Evolutionary conservation across 495 filamentous ascomycete species (phyloP).

Genomic region (Penicillium simplicissimum): DNA sequence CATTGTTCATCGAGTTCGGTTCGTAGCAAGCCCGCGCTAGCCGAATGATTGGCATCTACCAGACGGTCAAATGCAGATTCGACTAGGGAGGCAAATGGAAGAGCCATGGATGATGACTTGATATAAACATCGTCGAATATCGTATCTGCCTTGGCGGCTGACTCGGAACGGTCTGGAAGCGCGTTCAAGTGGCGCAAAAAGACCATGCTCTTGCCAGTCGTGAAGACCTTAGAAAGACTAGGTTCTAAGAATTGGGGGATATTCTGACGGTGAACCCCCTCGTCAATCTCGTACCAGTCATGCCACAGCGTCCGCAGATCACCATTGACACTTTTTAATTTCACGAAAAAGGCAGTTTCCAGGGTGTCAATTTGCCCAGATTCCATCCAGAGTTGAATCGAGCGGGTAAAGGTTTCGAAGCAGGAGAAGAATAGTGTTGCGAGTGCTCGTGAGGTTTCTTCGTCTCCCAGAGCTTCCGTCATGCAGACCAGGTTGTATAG

Average conservation of each 20-base stretch:
- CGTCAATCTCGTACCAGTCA: conserved; percentile 66
- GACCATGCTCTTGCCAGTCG: conserved; percentile 82
- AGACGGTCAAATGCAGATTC: conserved; percentile 65
- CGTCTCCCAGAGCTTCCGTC: conserved; percentile 68
- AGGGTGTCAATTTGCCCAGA: conserved; percentile 64
- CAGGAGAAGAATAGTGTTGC: conserved; percentile 76
- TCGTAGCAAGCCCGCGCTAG: conserved; percentile 64
- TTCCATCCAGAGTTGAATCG: conserved; percentile 84
- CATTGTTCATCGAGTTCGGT: conserved; percentile 67
- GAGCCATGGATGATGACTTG: conserved; percentile 39
- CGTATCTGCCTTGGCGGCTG: conserved; percentile 42
- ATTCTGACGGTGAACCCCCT: conserved; percentile 53
- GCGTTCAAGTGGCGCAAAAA: conserved; percentile 66
- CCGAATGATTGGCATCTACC: conserved; percentile 70
- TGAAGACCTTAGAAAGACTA: conserved; percentile 70
- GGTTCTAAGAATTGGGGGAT: conserved; percentile 74
- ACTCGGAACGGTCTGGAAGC: conserved; percentile 19
- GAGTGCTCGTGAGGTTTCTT: conserved; percentile 57
- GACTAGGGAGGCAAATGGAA: conserved; percentile 77
- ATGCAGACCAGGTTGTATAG: conserved; percentile 68
- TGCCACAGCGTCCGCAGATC: conserved; percentile 72
- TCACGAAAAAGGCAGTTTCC: conserved; percentile 75
- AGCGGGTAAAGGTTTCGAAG: conserved; percentile 78
- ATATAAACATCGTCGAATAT: conserved; percentile 58
- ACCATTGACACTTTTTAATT: conserved; percentile 53